A percentile compares a stretch with the other conserved stretches of the same genome.
phyloP scores from a whole-genome alignment of 1,139 yeast genomes.

The Protomyces arabidopsidicola region DNA sequence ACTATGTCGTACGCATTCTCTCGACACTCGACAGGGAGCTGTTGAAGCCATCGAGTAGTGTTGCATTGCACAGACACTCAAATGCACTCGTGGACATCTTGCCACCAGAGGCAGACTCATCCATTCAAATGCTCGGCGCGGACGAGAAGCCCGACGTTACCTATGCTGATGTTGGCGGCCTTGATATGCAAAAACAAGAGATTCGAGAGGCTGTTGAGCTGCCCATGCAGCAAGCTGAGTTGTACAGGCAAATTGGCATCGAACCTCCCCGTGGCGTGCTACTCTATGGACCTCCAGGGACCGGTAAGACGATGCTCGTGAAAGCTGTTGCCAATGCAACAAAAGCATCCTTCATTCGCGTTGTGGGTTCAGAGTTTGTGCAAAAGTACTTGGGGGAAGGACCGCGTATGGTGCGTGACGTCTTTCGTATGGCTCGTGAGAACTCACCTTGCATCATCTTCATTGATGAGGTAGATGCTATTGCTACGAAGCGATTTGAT shows the following conservation, averaged over 20 bases:
- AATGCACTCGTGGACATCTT: slow-evolving; percentile 94
- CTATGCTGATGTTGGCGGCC: slow-evolving; percentile 94
- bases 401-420: slow-evolving; percentile 98
- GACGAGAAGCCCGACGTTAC: slow-evolving; percentile 82
- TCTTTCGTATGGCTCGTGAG: slow-evolving; percentile 92
- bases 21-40: slow-evolving; percentile 93
- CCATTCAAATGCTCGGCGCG: slow-evolving; percentile 89
- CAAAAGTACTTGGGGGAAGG: slow-evolving; percentile 99
- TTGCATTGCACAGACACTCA: slow-evolving; percentile 96
- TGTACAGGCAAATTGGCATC: slow-evolving; percentile 95
- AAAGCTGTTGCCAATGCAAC: slow-evolving; percentile 98
- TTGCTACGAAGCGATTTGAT: slow-evolving; percentile 97
- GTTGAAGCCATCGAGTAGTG: slow-evolving; percentile 89
- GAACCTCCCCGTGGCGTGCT: slow-evolving; percentile 98
- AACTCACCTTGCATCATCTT: slow-evolving; percentile 94
- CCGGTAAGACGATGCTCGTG: slow-evolving; percentile 98
- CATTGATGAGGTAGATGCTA: slow-evolving; percentile 98
- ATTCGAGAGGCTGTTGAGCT: slow-evolving; percentile 97
- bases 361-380: slow-evolving; percentile 95
- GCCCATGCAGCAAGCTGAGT: slow-evolving; percentile 92
- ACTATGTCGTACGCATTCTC: slow-evolving; percentile 88
- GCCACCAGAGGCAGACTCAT: slow-evolving; percentile 98
- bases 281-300: slow-evolving; percentile 98
- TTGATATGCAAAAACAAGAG: slow-evolving; percentile 98
- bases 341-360: slow-evolving; percentile 92